Evolutionary conservation across 2,329 filamentous ascomycete genomes (phyloP), one percentile per base, ranked within the genome.

Genomic region (Cladosporium sp.): DNA sequence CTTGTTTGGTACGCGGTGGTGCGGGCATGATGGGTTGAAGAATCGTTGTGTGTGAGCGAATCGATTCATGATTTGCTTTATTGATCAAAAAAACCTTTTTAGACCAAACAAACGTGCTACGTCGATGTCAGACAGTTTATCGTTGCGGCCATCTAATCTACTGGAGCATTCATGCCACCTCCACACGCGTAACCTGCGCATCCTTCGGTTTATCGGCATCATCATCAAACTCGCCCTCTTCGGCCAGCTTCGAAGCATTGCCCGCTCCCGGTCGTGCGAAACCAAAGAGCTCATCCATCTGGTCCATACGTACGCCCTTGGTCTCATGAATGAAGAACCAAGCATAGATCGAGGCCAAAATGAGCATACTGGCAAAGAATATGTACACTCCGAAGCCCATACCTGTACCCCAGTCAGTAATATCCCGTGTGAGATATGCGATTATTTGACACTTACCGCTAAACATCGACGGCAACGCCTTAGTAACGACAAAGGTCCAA

Each of bases 251-350:
- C 7, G 52, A 42, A 30, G 37, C 37, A 27, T 55, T 51, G 17
- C 42, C 43, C 3, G 19, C 27, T 4, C 27, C 53, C 20, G 50
- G 48, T 43, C 58, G 54, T 36, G 59, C 61, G 18, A 63, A 65
- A 4, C 67, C 68, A 53, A 70, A 70, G 15, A 70, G 38, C 7
- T 60, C 54, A 44, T 70, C 68, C 64, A 70, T 69, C 55, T 70
- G 65, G 34, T 70, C 68, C 38, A 68, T 59, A 3, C 64, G 58
- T 20, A 70, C 47, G 7, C 68, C 68, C 45, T 70, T 70, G 1
- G 68, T 70, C 55, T 70, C 68, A 24, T 65, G 65, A 27, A 70
- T 67, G 54, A 65, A 70, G 57, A 72, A 71, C 56, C 60, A 72
- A 1, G 68, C 66, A 53, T 68, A 73, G 8, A 67, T 50, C 18